Conservation (phyloP, 2,329 filamentous ascomycete genomes). For the Plectosphaerella sp. region DNA sequence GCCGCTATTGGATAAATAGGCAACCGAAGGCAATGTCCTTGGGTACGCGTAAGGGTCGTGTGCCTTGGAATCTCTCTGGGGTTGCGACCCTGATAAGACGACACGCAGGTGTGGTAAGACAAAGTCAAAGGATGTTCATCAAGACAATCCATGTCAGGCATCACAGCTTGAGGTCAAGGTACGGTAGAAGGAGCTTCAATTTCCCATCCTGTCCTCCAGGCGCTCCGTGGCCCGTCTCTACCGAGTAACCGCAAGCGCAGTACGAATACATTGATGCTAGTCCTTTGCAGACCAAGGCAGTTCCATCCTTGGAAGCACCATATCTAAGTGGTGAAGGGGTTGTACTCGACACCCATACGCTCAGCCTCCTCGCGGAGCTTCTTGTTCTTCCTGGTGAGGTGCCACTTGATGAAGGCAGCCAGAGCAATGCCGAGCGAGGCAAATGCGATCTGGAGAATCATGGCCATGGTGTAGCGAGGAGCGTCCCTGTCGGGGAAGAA, state of each 20-base stretch:
- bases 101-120: too few relatives aligned
- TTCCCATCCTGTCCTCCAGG: too few relatives aligned
- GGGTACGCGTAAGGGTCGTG: not conserved
- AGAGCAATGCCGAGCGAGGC: not conserved
- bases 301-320: too few relatives aligned
- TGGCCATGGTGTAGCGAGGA: slow-evolving; percentile 21
- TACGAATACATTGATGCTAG: too few relatives aligned
- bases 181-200: too few relatives aligned
- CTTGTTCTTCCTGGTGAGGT: not conserved
- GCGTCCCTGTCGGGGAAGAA: slow-evolving; percentile 24
- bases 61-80: not conserved
- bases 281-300: too few relatives aligned
- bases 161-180: too few relatives aligned
- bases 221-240: too few relatives aligned
- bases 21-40: not conserved
- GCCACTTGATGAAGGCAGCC: not conserved
- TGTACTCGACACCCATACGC: not conserved
- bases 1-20: slow-evolving; percentile 5
- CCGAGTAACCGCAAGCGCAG: too few relatives aligned
- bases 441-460: slow-evolving; percentile 15
- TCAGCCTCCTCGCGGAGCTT: not conserved
- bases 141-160: too few relatives aligned
- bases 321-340: not conserved
- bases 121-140: too few relatives aligned
- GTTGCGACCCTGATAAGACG: too few relatives aligned